Evolutionary conservation across 371 early-diverging fungal species (phyloP).

Genomic region (Basidiobolus meristosporus): DNA sequence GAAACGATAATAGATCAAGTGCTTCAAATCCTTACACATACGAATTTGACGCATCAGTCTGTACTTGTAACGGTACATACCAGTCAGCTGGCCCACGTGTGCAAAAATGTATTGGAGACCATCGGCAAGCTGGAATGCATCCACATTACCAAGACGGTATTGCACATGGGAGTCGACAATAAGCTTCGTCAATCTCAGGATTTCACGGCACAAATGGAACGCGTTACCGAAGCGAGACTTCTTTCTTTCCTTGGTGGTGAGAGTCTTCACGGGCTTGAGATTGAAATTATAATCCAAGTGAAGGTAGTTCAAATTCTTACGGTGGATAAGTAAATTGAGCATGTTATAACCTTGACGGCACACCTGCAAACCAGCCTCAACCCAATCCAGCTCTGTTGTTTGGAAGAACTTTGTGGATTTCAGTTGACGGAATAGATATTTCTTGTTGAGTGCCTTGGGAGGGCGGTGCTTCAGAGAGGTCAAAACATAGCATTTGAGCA

Average conservation of each 20-base stretch:
- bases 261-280: constrained; percentile 89
- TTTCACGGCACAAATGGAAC: constrained; percentile 89
- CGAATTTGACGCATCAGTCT: constrained; percentile 95
- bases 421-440: constrained; percentile 84
- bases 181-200: constrained; percentile 91
- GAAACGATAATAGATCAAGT: constrained; percentile 82
- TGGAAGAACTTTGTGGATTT: constrained; percentile 97
- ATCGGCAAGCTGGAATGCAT: constrained; percentile 93
- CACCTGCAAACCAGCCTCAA: constrained; percentile 94
- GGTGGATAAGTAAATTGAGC: constrained; percentile 93
- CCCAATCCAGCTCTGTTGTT: constrained; percentile 95
- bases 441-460: constrained; percentile 78
- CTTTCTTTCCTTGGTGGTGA: constrained; percentile 99
- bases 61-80: constrained; percentile 99
- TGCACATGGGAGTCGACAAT: constrained; percentile 95
- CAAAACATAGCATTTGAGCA: constrained; percentile 76
- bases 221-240: constrained; percentile 98
- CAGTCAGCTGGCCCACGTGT: constrained; percentile 98
- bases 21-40: constrained; percentile 79
- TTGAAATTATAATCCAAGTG: constrained; percentile 98
- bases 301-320: constrained; percentile 92
- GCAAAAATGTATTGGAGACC: constrained; percentile 96
- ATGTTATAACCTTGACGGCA: constrained; percentile 97
- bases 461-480: constrained; percentile 74
- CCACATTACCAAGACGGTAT: constrained; percentile 90